Base-by-base conservation (phyloP, 768 basidiomycete species). In the Strobilomyces confusus region DNA sequence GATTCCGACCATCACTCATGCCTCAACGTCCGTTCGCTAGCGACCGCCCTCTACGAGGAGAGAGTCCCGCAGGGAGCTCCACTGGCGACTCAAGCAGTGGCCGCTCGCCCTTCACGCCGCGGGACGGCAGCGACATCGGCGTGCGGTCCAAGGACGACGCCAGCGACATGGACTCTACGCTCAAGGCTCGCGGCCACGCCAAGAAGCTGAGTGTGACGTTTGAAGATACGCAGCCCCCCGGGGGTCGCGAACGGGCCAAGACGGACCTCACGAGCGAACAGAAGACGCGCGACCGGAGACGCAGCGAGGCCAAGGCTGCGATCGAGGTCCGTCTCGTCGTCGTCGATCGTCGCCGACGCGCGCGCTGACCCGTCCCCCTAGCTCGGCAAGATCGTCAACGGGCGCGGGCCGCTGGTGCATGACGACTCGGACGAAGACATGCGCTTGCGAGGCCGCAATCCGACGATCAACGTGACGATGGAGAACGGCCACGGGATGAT, bases 301-400 rank as follows among this genome's bases (percentile, higher is more conserved):
- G 91, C 59, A 80, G 78, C 61, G 91, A 93, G 65, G 89, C 92
- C n/a, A 86, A 80, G 68, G 87, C 89, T 64, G 87, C 91, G 30
- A 87, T 92, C 64, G 88, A 93, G 83, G 91, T 92, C 49, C 70
- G 46, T 58, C 22, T 42, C 33, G 58, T 22, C 40, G 33, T 48
- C 19, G 51, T 44, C n/a, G n/a, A n/a, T n/a, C 42, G 8, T 49
- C 25, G 11, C 52, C 1, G 26, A 4, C 2, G 20, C 15, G 3
- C 17, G 25, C 44, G 33, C 37, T 64, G 5, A 63, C 13, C 26
- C n/a, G 30, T 54, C 57, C 7, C 9, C 32, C 45, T 62, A 92
- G 92, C 82, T 92, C 36, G 90, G 92, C n/a, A 89, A 91, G 57
- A 86, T 90, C 44, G 82, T 92, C 62, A 91, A 93, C 64, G 89